A percentile compares a stretch with the other conserved stretches of the same genome.
These are phyloP conservation scores for Dryas octopetala DNA, from an alignment of 306 rosid genomes.

Conservation along the genomic window DNA sequence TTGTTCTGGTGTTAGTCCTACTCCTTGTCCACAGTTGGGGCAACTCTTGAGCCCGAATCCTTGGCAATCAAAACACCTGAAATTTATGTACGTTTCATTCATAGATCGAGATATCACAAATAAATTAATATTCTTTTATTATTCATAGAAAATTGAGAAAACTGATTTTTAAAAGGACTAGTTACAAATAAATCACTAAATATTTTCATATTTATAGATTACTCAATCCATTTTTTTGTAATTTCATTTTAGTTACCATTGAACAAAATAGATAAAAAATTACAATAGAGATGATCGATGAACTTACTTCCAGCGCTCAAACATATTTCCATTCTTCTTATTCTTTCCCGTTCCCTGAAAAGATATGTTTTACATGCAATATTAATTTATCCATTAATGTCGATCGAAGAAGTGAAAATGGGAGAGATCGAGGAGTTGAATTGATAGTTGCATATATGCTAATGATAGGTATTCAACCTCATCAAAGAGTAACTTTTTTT, in stretches of 20 bases:
- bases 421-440: neutral
- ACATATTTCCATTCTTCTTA: conserved; percentile 83
- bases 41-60: conserved; percentile 87
- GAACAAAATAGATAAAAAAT: too few species aligned
- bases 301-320: conserved; percentile 92
- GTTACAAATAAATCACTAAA: too few species aligned
- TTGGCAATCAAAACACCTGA: conserved; percentile 83
- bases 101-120: neutral
- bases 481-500: too few species aligned
- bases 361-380: neutral
- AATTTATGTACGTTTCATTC: neutral
- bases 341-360: conserved; percentile 81
- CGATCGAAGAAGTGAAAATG: neutral
- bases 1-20: conserved; percentile 86
- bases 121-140: neutral
- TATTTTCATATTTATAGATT: too few species aligned
- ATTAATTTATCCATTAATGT: neutral
- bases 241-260: too few species aligned
- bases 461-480: too few species aligned
- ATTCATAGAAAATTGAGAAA: too few species aligned
- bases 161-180: too few species aligned
- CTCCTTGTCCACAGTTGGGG: conserved; percentile 70
- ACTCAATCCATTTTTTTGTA: too few species aligned
- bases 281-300: too few species aligned
- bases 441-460: neutral